phyloP scores from a whole-genome alignment of 345 rosid genomes.

The Geranium brycei region DNA sequence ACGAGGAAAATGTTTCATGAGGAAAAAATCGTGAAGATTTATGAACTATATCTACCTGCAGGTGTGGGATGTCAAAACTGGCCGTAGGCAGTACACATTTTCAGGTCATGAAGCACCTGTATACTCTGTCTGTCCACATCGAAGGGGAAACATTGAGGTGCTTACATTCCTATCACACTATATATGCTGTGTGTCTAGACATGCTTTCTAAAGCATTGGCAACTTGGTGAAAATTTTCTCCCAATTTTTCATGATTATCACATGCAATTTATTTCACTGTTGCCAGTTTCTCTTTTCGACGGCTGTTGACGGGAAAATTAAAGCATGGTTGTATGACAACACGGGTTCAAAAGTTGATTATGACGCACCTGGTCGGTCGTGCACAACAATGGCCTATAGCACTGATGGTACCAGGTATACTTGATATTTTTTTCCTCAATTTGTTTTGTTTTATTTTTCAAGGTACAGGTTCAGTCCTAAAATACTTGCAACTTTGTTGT shows the following conservation, averaged over 20 bases:
- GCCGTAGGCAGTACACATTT: conserved; percentile 36
- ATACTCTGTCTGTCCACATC: conserved; percentile 71
- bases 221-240: neutral
- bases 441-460: neutral
- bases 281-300: conserved; percentile 67
- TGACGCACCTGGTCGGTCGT: conserved; percentile 66
- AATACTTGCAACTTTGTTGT: neutral
- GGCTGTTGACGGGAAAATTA: conserved; percentile 68
- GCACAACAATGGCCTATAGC: conserved; percentile 68
- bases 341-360: conserved; percentile 69
- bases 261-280: conserved; percentile 3
- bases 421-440: neutral
- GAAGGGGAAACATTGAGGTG: conserved; percentile 75
- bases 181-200: neutral
- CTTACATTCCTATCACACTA: conserved; percentile 6
- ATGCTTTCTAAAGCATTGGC: neutral
- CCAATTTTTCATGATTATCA: neutral
- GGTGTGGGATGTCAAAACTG: conserved; percentile 84
- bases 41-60: conserved; percentile 18
- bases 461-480: neutral
- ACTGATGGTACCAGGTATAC: conserved; percentile 73
- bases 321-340: conserved; percentile 75
- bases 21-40: conserved; percentile 2
- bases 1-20: neutral
- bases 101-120: conserved; percentile 91